These are phyloP conservation scores for Penicillium roqueforti DNA, from an alignment of 495 filamentous ascomycete genomes.

Conservation along the genomic window DNA sequence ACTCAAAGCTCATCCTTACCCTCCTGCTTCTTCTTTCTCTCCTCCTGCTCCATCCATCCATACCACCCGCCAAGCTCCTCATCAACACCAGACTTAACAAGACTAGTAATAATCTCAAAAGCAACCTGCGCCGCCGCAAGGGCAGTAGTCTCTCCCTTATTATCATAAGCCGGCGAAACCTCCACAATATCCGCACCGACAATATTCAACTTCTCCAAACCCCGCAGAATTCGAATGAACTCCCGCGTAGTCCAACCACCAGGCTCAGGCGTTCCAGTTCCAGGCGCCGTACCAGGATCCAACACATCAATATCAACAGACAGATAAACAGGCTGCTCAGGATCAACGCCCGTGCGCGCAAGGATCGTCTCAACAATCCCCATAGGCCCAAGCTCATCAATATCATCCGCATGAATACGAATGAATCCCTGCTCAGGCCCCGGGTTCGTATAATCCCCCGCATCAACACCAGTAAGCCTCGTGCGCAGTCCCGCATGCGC, in stretches of 20 bases:
- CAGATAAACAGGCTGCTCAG: slow-evolving; percentile 65
- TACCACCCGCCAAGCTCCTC: slow-evolving; percentile 48
- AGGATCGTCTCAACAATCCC: slow-evolving; percentile 59
- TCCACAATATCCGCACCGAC: slow-evolving; percentile 80
- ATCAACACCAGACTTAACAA: slow-evolving; percentile 63
- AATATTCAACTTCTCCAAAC: slow-evolving; percentile 64
- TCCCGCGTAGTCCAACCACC: slow-evolving; percentile 73
- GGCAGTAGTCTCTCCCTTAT: slow-evolving; percentile 76
- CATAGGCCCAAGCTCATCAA: slow-evolving; percentile 59
- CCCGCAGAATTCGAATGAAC: slow-evolving; percentile 64
- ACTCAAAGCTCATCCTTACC: slow-evolving; percentile 45
- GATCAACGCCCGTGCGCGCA: slow-evolving; percentile 56
- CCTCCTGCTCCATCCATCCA: slow-evolving; percentile 30
- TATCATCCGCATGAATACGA: slow-evolving; percentile 62
- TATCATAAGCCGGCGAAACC: slow-evolving; percentile 83
- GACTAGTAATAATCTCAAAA: slow-evolving; percentile 76
- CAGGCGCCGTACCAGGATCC: slow-evolving; percentile 67
- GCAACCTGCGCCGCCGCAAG: slow-evolving; percentile 78
- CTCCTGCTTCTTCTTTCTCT: slow-evolving; percentile 11
- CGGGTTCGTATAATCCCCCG: slow-evolving; percentile 57
- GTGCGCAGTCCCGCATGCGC: slow-evolving; percentile 78
- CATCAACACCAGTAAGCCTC: slow-evolving; percentile 60
- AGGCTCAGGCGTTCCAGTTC: slow-evolving; percentile 69
- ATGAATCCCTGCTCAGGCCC: slow-evolving; percentile 60
- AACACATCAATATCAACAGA: slow-evolving; percentile 73